Conservation (phyloP, 192 early-diverging fungal genomes). For the Podila verticillata region DNA sequence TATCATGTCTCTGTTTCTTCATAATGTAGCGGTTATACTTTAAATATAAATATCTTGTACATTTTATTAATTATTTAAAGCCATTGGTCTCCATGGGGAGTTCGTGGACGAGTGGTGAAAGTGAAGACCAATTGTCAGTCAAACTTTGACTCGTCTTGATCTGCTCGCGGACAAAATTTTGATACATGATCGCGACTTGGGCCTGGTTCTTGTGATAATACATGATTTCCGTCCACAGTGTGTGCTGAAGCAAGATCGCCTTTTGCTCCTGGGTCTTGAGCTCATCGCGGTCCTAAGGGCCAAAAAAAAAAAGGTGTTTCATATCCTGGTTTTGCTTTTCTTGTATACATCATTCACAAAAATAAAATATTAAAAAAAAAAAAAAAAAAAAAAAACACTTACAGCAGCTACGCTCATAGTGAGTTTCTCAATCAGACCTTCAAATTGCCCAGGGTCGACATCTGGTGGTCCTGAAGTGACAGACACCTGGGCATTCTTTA, state of each 20-base stretch:
- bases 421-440: conserved; percentile 26
- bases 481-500: conserved; percentile 12
- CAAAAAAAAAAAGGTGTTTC: neutral
- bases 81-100: conserved; percentile 57
- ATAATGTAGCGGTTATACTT: no score
- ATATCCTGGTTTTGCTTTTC: no score
- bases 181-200: conserved; percentile 62
- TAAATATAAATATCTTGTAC: neutral
- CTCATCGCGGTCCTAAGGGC: conserved; percentile 62
- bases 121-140: conserved; percentile 55
- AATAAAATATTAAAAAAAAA: no score
- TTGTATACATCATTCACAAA: no score
- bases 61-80: conserved; percentile 27
- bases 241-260: conserved; percentile 57
- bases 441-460: conserved; percentile 12
- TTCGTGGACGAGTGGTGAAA: conserved; percentile 57
- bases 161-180: conserved; percentile 66
- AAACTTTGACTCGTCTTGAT: conserved; percentile 57
- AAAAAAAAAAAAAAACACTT: neutral
- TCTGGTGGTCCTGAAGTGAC: conserved; percentile 6
- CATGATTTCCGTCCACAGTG: conserved; percentile 63
- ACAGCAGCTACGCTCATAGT: conserved; percentile 5
- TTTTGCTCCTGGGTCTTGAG: conserved; percentile 55
- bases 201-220: conserved; percentile 70
- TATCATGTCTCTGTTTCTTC: no score